phyloP scores from a whole-genome alignment of 495 filamentous ascomycete species.

The Podospora fimiseda region DNA sequence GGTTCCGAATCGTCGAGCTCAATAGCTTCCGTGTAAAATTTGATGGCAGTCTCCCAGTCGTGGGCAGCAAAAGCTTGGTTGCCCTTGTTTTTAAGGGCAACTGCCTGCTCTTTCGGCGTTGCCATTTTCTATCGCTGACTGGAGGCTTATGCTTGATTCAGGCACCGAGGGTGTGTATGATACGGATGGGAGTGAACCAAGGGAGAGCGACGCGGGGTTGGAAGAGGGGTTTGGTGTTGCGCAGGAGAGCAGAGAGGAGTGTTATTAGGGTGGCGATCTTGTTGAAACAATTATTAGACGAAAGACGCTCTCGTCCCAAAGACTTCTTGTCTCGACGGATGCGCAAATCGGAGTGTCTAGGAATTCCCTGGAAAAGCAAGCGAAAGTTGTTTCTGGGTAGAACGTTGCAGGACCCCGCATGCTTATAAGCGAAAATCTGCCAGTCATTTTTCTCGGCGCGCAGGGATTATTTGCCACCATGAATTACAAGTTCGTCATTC shows the following conservation, averaged over 20 bases:
- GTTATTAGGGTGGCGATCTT: conserved; percentile 4
- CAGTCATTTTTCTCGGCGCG: not conserved
- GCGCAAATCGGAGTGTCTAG: conserved; percentile 1
- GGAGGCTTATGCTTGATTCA: conserved; percentile 15
- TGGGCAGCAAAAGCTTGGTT: conserved; percentile 87
- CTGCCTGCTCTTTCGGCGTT: conserved; percentile 52
- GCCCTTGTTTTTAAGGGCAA: conserved; percentile 82
- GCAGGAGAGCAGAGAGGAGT: not conserved
- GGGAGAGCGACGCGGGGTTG: not conserved
- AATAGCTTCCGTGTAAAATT: conserved; percentile 87
- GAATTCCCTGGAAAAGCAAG: conserved; percentile 2
- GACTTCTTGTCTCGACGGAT: conserved; percentile 8
- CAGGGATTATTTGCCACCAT: not conserved
- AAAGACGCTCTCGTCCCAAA: not conserved
- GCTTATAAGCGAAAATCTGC: conserved; percentile 7
- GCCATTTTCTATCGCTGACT: conserved; percentile 21
- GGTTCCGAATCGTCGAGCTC: conserved; percentile 76
- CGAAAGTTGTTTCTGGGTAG: conserved; percentile 3
- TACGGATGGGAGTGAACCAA: not conserved
- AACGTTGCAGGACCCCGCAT: conserved; percentile 8
- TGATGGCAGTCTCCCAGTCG: conserved; percentile 79
- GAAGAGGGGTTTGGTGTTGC: not conserved
- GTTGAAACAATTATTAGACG: not conserved
- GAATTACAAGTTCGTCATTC: no score
- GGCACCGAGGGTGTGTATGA: conserved; percentile 5